Evolutionary conservation across 2,329 filamentous ascomycete species (phyloP), one percentile per base, ranked within the genome.

Genomic region (Stagonosporopsis cucurbitacearum): DNA sequence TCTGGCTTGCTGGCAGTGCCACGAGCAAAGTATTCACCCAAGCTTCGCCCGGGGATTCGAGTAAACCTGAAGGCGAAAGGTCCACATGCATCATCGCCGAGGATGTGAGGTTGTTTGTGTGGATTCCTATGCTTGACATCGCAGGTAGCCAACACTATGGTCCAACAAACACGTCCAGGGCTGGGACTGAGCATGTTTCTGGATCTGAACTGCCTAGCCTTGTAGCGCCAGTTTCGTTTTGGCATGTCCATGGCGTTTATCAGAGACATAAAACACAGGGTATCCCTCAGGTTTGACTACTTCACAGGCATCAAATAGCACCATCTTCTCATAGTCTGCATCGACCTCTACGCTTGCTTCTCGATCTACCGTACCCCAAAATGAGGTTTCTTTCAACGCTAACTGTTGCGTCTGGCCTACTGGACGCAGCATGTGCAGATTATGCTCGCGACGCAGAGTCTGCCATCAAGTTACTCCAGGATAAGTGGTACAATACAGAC

Each of bases 401-500:
- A 3, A 45, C 49, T 44, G 54, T 51, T 47, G 37, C 37, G 42
- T 51, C 39, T 3, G 37, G 47, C 3, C 3, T 47, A 25, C 25
- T 48, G 12, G 20, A 36, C 30, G 33, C 32, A 54, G 46, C 48
- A 37, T 43, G 55, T 45, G 68, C 67, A 28, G 63, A 69, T 48
- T 74, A 68, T 54, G 62, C 64, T 8, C 61, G 66, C 25, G 63
- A 73, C 52, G 67, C 70, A 2, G 54, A 67, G 22, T 43, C 52
- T 17, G 69, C 70, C 3, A 68, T 73, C 41, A 68, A 67, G 43
- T 60, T 61, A 11, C 50, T 74, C 2, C 69, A 74, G 39, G 50
- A 68, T 50, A 71, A 70, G 39, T 75, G 64, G 64, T 75, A 75
- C 54, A 66, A 68, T 28, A 59, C 61, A 13, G 61, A 67, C 12